Percentiles rank a stretch among this genome's conserved stretches.
These are phyloP conservation scores for Apiospora hydei DNA, from an alignment of 2,329 filamentous ascomycete genomes.

Conservation along the genomic window DNA sequence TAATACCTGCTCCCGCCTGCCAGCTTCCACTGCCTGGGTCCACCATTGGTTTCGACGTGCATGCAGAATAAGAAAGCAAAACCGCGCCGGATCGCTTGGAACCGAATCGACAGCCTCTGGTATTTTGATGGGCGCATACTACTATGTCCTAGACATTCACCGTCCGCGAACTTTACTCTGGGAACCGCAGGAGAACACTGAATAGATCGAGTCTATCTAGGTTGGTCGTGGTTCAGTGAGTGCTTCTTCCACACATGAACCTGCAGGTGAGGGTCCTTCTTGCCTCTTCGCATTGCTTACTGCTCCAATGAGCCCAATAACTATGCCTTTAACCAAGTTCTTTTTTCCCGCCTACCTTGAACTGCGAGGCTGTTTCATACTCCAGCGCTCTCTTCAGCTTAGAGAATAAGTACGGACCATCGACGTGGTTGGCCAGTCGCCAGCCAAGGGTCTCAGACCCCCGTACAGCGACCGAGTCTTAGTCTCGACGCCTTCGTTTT, in stretches of 20 bases:
- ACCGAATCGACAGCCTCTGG: background rate
- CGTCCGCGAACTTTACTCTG: background rate
- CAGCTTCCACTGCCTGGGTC: background rate
- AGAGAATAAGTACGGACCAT: background rate
- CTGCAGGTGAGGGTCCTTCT: background rate
- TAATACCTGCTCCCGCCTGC: background rate
- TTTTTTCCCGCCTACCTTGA: background rate
- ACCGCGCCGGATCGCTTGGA: background rate
- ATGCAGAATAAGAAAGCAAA: background rate
- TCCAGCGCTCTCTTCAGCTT: background rate
- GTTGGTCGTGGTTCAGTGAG: background rate
- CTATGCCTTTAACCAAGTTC: background rate
- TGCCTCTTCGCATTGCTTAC: background rate
- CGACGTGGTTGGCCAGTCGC: background rate
- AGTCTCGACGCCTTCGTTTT: background rate
- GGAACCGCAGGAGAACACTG: background rate
- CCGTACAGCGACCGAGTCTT: background rate
- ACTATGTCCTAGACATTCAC: background rate
- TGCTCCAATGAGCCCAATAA: background rate
- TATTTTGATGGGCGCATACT: background rate
- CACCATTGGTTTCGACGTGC: background rate
- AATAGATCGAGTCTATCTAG: background rate
- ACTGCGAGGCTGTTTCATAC: background rate
- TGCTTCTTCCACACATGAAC: background rate
- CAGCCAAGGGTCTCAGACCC: background rate